A percentile compares a stretch with the other conserved stretches of the same genome.
These are phyloP conservation scores for Cyphellophora europaea DNA, from an alignment of 2,329 filamentous ascomycete genomes.

Conservation along the genomic window DNA sequence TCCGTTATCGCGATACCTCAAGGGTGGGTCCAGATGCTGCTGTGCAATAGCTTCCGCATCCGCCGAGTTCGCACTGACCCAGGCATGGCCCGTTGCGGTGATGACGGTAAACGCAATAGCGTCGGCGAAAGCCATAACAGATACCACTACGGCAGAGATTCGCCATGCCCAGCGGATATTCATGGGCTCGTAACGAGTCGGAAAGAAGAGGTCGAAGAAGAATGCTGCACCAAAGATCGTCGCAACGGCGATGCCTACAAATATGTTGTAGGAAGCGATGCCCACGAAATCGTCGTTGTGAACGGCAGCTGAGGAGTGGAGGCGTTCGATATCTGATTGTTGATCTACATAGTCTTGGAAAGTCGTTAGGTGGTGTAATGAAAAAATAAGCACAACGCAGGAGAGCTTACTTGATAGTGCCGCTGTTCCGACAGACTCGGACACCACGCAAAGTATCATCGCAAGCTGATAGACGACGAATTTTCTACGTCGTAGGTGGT, in stretches of 20 bases:
- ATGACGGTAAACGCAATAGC: conserved; percentile 44
- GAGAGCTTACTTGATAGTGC: conserved; percentile 43
- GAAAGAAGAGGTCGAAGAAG: conserved; percentile 56
- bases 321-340: conserved; percentile 36
- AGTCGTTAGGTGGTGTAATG: conserved; percentile 1
- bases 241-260: conserved; percentile 47
- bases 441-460: conserved; percentile 49
- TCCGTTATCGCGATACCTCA: conserved; percentile 40
- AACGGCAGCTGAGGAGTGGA: conserved; percentile 31
- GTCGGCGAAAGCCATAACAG: conserved; percentile 36
- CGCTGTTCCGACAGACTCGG: conserved; percentile 48
- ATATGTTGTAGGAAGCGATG: conserved; percentile 49
- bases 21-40: conserved; percentile 21
- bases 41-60: conserved; percentile 21
- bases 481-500: conserved; percentile 47
- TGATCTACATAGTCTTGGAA: conserved; percentile 44
- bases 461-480: conserved; percentile 53
- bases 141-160: conserved; percentile 40
- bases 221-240: conserved; percentile 51
- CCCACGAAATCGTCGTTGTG: conserved; percentile 49
- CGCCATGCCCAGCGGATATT: conserved; percentile 46
- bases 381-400: no score
- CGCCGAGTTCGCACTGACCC: conserved; percentile 30
- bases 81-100: conserved; percentile 36
- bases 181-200: conserved; percentile 40